Evolutionary conservation across 345 rosid genomes (phyloP), one percentile per base, ranked within the genome.

Genomic region (Ceriops decandra): DNA sequence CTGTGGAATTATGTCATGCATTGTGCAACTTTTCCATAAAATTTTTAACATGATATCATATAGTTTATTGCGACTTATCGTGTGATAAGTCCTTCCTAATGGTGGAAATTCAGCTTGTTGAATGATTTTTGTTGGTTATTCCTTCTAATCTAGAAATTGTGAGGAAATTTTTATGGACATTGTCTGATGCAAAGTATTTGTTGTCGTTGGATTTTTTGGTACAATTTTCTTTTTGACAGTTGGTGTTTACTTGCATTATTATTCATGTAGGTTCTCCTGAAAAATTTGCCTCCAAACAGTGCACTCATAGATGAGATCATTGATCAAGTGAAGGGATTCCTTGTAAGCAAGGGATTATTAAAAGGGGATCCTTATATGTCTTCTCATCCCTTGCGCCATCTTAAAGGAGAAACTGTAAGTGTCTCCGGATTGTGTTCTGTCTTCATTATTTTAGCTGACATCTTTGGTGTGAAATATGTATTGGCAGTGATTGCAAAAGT

Each of bases 271-370:
- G 98, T 93, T 74, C 56, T 89, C 74, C 87, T 93, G 5, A 93
- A 91, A 80, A 90, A 86, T 64, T 86, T 90, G 54, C 98, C 97
- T 32, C 98, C 98, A n/a, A 90, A 79, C 85, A 93, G 87, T 76
- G 73, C 90, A 53, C 88, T 93, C 56, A 88, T 85, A 75, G 83
- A 89, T 32, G 97, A 93, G 85, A 90, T 93, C 77, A 81, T 84
- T 80, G 97, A 91, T 73, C 91, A 90, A 20, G 97, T 93, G 75
- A 93, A 83, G 77, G 97, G 83, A 11, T 89, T 93, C 80, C 96
- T 93, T 52, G 83, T 85, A 59, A 93, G 92, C 84, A 86, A 83
- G 79, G 95, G 87, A 66, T 82, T 93, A 76, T 79, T 93, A 66
- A 89, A 86, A 83, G 98, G 92, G 76, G 98, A 93, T 80, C 84